Evolutionary conservation across 768 basidiomycete genomes (phyloP), one percentile per base, ranked within the genome.

Genomic region (Leccinum uliginosum): DNA sequence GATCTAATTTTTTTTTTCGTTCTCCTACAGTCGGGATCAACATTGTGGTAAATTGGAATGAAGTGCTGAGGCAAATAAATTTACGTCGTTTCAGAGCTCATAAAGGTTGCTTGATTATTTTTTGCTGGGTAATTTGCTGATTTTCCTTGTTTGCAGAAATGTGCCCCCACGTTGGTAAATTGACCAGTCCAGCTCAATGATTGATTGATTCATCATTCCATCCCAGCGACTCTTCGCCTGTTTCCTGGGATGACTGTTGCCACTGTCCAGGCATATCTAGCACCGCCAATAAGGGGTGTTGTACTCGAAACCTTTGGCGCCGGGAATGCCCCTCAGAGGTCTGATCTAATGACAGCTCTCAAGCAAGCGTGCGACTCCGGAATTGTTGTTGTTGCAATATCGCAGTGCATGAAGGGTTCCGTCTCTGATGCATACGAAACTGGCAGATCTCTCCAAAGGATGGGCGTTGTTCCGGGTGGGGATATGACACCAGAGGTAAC

Each of bases 401-500:
- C 92, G 0, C 95, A 98, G 65, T 97, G 95, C 67, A 67, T 84
- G 15, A 93, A 87, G 68, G 95, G 95, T 8, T 80, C 87, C 4
- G 94, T 98, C 9, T 88, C 87, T 9, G 85, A 88, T 64, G 84
- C 86, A 15, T 95, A 95, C 62, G 85, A 89, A 72, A 87, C 89
- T 12, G 91, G 89, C 4, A 76, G 86, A 61, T 80, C 81, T 3
- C 75, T 94, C 21, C 74, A 84, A 32, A 78, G 83, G 48, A 80
- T 76, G n/a, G 93, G 93, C 0, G 86, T 95, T 19, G 81, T 94
- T 12, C 80, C 90, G 0, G 93, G 93, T 6, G 84, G 83, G 26
- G 94, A 97, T 70, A 95, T 96, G 93, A 97, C 94, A 1, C 91
- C 93, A n/a, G 93, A 96, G 82, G 91, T 91, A 57, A 57, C 40